These are phyloP conservation scores for Friedmanniomyces simplex DNA, from an alignment of 495 filamentous ascomycete species.

Conservation along the genomic window DNA sequence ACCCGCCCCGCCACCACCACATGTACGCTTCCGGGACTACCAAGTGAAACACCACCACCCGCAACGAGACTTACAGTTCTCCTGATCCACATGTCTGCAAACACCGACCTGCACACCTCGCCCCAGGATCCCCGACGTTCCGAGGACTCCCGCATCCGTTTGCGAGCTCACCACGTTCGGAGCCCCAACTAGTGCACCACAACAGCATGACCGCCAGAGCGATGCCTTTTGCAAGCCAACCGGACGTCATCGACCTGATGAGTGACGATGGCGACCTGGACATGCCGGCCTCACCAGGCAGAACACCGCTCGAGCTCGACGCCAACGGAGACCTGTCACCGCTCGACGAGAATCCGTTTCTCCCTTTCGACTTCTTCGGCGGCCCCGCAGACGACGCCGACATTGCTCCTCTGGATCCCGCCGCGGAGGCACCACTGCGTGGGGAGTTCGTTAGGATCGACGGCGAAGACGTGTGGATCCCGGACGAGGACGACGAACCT, in stretches of 20 bases:
- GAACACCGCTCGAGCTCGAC: neutral
- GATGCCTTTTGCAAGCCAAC: neutral
- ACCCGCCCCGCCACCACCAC: no score
- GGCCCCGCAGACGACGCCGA: neutral
- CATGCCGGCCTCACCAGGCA: neutral
- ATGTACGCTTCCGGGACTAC: neutral
- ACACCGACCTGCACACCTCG: neutral
- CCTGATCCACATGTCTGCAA: neutral
- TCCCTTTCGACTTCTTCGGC: neutral
- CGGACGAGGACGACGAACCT: constrained; percentile 10
- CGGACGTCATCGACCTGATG: constrained; percentile 13
- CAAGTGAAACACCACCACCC: neutral
- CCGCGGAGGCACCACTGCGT: neutral
- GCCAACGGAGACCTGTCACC: neutral
- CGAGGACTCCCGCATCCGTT: neutral
- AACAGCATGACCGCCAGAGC: neutral
- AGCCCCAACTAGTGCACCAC: neutral
- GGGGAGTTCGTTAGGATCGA: constrained; percentile 11
- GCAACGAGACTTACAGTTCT: neutral
- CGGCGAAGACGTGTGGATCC: constrained; percentile 19
- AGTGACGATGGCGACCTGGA: constrained; percentile 8
- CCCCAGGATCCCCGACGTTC: neutral
- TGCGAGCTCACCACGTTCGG: neutral
- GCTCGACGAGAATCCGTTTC: neutral
- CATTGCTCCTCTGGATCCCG: neutral